Conservation (phyloP, 768 basidiomycete genomes). For the Pulveroboletus frians region DNA sequence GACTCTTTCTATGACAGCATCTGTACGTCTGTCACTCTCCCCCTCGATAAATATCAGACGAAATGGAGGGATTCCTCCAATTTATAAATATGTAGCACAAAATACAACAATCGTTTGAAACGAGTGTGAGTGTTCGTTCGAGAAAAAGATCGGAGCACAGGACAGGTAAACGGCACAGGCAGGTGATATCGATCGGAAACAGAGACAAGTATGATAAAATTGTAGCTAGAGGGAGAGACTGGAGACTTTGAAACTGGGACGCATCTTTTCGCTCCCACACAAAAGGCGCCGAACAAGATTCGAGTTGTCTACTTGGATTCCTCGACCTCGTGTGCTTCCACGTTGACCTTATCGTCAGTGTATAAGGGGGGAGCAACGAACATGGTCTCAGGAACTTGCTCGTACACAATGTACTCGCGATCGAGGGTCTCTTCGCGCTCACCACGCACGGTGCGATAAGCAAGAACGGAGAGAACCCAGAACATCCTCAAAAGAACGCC, state of each 20-base stretch:
- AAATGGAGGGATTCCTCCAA: background rate
- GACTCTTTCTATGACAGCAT: no score
- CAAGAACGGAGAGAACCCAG: conserved; percentile 63
- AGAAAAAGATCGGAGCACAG: background rate
- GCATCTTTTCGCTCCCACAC: background rate
- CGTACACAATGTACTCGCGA: conserved; percentile 39
- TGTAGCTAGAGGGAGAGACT: conserved; percentile 5
- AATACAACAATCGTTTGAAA: conserved; percentile 20
- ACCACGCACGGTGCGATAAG: conserved; percentile 51
- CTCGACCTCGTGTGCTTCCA: conserved; percentile 11
- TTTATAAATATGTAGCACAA: background rate
- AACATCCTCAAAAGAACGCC: conserved; percentile 79
- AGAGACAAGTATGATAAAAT: background rate
- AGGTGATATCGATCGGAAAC: conserved; percentile 5
- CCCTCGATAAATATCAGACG: background rate
- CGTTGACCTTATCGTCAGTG: conserved; percentile 48
- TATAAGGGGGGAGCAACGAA: conserved; percentile 55
- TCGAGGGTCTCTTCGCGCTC: conserved; percentile 39
- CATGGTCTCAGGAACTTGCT: conserved; percentile 44
- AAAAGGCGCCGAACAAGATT: background rate
- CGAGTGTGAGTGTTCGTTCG: conserved; percentile 17
- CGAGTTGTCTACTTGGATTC: conserved; percentile 14
- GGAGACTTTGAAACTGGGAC: background rate
- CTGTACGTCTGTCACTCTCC: background rate
- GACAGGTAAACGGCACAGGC: conserved; percentile 2